Evolutionary conservation across 371 early-diverging fungal species (phyloP), one percentile per base, ranked within the genome.

Genomic region (Basidiobolus meristosporus): DNA sequence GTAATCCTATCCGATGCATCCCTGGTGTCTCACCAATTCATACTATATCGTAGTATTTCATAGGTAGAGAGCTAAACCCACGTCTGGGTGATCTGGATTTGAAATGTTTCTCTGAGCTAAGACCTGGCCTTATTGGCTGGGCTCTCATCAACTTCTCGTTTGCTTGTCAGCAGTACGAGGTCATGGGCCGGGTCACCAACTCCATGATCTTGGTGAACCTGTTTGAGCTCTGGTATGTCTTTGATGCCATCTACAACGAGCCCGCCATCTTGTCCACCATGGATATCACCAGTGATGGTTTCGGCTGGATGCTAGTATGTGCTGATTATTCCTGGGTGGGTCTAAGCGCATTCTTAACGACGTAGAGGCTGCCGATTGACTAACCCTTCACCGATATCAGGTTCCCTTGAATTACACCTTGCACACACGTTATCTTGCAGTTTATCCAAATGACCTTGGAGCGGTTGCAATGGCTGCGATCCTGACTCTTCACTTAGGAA

Each of bases 261-360:
- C n/a, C n/a, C n/a, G n/a, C n/a, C n/a, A 78, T 95, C 19, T 49
- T 92, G 52, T 88, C 92, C 2, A 92, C 92, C 12, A 90, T 90
- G 90, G 96, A 92, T 44, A 82, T 89, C 38, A 82, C 77, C 4
- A 77, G 67, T 0, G 96, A 92, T 45, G 93, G 96, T 0, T 91
- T 95, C 55, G 96, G 96, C 9, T 88, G 69, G 55, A 88, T 90
- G 91, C 65, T 90, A 20, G 66, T 73, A 3, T 84, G 80, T 51
- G 90, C 89, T 12, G 71, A 87, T 45, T 49, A 85, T 14, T 71
- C 73, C 19, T 92, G 90, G 88, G n/a, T n/a, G n/a, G n/a, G n/a
- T n/a, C n/a, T n/a, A n/a, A n/a, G n/a, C n/a, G n/a, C n/a, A n/a
- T n/a, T n/a, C n/a, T n/a, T n/a, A n/a, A n/a, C n/a, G n/a, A n/a